phyloP scores from a whole-genome alignment of 2,329 filamentous ascomycete genomes.

The Cladosporium sp. region DNA sequence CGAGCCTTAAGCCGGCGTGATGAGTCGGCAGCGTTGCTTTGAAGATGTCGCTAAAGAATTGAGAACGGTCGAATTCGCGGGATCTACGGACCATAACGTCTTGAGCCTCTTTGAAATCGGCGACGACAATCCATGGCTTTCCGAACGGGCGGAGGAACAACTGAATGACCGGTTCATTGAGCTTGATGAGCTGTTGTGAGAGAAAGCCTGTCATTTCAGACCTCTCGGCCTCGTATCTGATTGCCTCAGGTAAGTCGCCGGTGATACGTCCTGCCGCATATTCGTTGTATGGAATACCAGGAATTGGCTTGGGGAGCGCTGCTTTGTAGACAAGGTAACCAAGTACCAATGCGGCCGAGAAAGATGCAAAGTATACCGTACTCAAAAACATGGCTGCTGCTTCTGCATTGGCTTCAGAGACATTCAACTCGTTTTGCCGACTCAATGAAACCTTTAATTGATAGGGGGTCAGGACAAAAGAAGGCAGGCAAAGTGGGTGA shows the following conservation, averaged over 20 bases:
- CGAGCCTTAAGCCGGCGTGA: conserved; percentile 22
- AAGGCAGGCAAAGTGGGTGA: too few species aligned
- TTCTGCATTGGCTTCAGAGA: too few species aligned
- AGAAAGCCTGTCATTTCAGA: not conserved
- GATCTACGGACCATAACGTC: conserved; percentile 40
- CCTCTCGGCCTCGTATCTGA: not conserved
- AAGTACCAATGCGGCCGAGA: too few species aligned
- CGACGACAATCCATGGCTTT: conserved; percentile 40
- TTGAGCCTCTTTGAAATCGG: conserved; percentile 39
- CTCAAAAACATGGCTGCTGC: too few species aligned
- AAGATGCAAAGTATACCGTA: too few species aligned
- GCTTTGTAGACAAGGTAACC: not conserved
- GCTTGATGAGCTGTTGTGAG: conserved; percentile 15
- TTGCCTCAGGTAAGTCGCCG: conserved; percentile 34
- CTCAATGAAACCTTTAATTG: too few species aligned
- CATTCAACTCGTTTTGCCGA: too few species aligned
- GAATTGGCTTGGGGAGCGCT: conserved; percentile 38
- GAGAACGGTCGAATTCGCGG: conserved; percentile 27
- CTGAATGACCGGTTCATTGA: conserved; percentile 40
- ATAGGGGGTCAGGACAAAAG: too few species aligned
- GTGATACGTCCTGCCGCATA: conserved; percentile 32
- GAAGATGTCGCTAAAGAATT: conserved; percentile 28
- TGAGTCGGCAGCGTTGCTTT: conserved; percentile 18
- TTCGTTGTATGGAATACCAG: conserved; percentile 43
- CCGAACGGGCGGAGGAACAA: conserved; percentile 41